A percentile compares a stretch with the other conserved stretches of the same genome.
These are phyloP conservation scores for Schizopora paradoxa DNA, from an alignment of 1,284 basidiomycete species.

Conservation along the genomic window DNA sequence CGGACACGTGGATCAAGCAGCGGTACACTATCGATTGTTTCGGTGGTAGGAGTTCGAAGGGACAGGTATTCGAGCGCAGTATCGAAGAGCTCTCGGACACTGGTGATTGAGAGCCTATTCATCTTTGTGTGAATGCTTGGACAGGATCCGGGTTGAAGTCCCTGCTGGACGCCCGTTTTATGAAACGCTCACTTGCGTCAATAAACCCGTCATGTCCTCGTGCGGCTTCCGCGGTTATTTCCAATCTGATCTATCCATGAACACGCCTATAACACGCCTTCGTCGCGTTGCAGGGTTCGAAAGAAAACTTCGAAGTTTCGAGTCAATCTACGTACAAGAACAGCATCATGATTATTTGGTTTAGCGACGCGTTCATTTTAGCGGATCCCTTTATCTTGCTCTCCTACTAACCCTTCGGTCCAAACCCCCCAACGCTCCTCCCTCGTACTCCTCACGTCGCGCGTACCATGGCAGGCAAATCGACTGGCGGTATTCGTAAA, in stretches of 20 bases:
- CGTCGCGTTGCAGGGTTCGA: slow-evolving; percentile 1
- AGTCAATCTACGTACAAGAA: no score
- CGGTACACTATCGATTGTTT: slow-evolving; percentile 1
- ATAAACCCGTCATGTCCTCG: no score
- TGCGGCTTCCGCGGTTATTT: no score
- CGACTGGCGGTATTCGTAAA: slow-evolving; percentile 43
- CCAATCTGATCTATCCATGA: no score
- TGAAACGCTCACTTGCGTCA: no score
- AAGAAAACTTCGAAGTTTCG: no score
- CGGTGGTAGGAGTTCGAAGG: slow-evolving; percentile 1
- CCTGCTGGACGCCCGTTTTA: no score
- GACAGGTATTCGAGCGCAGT: slow-evolving; percentile 7
- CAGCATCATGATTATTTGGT: no score
- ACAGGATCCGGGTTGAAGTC: no score
- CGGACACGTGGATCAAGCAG: not conserved
- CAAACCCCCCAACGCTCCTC: not conserved
- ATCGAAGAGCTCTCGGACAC: slow-evolving; percentile 4
- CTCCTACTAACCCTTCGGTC: slow-evolving; percentile 1
- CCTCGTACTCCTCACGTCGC: slow-evolving; percentile 1
- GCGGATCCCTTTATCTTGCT: no score
- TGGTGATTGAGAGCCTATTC: slow-evolving; percentile 1
- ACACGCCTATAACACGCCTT: slow-evolving; percentile 7
- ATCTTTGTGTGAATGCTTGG: no score
- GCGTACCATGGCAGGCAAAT: slow-evolving; percentile 11
- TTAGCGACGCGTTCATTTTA: no score